A percentile compares a stretch with the other conserved stretches of the same genome.
These are phyloP conservation scores for Fusarium penzigii DNA, from an alignment of 2,329 filamentous ascomycete genomes.

Conservation along the genomic window DNA sequence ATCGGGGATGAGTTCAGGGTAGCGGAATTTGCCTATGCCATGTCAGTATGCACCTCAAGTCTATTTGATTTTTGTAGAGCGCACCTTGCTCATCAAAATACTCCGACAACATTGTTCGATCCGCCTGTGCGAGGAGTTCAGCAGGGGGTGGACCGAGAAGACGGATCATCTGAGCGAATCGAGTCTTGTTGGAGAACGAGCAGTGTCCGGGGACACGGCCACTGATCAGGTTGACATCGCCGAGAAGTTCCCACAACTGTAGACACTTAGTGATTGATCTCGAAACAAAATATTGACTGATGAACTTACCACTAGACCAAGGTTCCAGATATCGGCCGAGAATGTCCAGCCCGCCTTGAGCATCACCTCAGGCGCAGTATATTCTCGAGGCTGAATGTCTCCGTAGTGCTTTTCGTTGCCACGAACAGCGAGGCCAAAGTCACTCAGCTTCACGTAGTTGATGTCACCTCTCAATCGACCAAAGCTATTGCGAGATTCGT, in stretches of 20 bases:
- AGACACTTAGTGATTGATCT: too few relatives aligned
- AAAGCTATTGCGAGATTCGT: constrained; percentile 25
- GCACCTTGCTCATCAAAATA: constrained; percentile 25
- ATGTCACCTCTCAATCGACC: constrained; percentile 26
- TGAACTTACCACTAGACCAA: constrained; percentile 29
- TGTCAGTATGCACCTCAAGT: constrained; percentile 2
- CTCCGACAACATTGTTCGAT: constrained; percentile 16
- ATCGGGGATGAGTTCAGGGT: constrained; percentile 21
- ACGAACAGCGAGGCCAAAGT: constrained; percentile 30
- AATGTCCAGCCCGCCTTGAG: constrained; percentile 33
- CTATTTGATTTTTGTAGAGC: background rate
- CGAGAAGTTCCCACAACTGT: constrained; percentile 31
- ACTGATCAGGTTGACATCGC: constrained; percentile 30
- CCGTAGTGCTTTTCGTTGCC: constrained; percentile 26
- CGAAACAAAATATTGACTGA: constrained; percentile 2
- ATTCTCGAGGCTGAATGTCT: constrained; percentile 32
- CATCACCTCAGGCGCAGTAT: constrained; percentile 33
- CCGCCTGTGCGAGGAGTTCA: constrained; percentile 24
- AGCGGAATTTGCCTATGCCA: constrained; percentile 18
- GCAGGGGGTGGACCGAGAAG: constrained; percentile 30
- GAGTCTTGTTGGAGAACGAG: constrained; percentile 26
- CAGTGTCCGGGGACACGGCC: constrained; percentile 15
- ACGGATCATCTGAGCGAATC: constrained; percentile 33
- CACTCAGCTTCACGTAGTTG: constrained; percentile 28
- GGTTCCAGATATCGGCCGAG: constrained; percentile 34